Evolutionary conservation across 2,329 filamentous ascomycete genomes (phyloP).

Genomic region (Stemphylium vesicarium): DNA sequence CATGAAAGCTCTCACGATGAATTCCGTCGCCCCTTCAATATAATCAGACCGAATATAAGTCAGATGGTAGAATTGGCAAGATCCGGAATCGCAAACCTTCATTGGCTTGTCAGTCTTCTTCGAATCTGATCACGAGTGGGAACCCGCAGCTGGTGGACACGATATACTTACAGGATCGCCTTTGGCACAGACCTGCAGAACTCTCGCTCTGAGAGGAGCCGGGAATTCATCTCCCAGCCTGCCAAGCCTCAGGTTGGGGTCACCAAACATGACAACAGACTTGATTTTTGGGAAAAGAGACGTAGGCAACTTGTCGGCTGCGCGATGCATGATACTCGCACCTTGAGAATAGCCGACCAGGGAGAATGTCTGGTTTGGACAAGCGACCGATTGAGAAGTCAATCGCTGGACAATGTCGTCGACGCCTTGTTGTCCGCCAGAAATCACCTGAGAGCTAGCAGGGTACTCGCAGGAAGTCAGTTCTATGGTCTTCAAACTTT

Average conservation of each 20-base stretch:
- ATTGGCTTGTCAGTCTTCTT: not conserved
- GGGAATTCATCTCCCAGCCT: slow-evolving; percentile 3
- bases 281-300: slow-evolving; percentile 5
- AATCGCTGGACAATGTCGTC: slow-evolving; percentile 8
- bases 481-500: no score
- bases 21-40: not conserved
- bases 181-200: slow-evolving; percentile 6
- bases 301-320: not conserved
- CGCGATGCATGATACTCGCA: slow-evolving; percentile 9
- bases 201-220: not conserved
- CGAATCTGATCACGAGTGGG: not conserved
- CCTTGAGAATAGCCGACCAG: slow-evolving; percentile 6
- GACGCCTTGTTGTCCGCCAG: slow-evolving; percentile 4
- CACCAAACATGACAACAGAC: slow-evolving; percentile 9
- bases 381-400: not conserved
- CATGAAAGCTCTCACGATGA: slow-evolving; percentile 1
- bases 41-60: slow-evolving; percentile 1
- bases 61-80: slow-evolving; percentile 3
- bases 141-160: not conserved
- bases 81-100: slow-evolving; percentile 5
- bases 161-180: slow-evolving; percentile 3
- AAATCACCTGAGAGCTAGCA: slow-evolving; percentile 5
- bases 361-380: slow-evolving; percentile 8
- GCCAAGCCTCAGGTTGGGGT: slow-evolving; percentile 3
- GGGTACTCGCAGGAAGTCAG: not conserved